Evolutionary conservation across 345 rosid genomes (phyloP), one percentile per base, ranked within the genome.

Genomic region (Acer saccharum): DNA sequence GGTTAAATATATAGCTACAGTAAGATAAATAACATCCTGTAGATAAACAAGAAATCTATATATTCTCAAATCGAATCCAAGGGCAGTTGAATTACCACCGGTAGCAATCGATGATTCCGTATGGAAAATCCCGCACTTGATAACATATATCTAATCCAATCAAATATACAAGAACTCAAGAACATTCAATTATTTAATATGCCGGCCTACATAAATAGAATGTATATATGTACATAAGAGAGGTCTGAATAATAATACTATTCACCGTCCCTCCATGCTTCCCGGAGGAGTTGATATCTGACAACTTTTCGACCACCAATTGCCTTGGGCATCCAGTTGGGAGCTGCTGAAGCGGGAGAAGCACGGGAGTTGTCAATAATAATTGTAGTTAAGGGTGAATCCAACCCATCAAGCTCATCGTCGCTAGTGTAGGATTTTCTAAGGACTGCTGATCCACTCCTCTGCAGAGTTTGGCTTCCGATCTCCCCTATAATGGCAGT

Each of bases 351-450:
- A 63, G 79, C 25, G n/a, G 85, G 78, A 78, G 81, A 85, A 81
- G 76, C 76, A 58, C 68, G 75, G 68, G 80, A 44, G 76, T 85
- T 87, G 61, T 87, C 91, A 1, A 80, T 66, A 46, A 81, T n/a
- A 64, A 93, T 84, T 0, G 97, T 87, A 72, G 82, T 82, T 39
- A 92, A 66, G 1, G 94, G 90, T 4, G 96, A 87, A 85, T 91
- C 99, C 80, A 93, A 79, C 79, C 92, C 97, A 21, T 91, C 94
- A 10, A 93, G 92, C 84, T 93, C 99, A 27, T 93, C 99, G 20
- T 95, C 98, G 4, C 99, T 93, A 0, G 92, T 87, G 81, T 92
- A 90, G 10, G 96, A 86, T 77, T 93, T 93, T 80, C 78, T 87
- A 57, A 85, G 90, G 77, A 91, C 78, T 0, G 92, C 78, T 83